These are phyloP conservation scores for Aspergillus sp. DNA, from an alignment of 2,329 filamentous ascomycete species.

Conservation along the genomic window DNA sequence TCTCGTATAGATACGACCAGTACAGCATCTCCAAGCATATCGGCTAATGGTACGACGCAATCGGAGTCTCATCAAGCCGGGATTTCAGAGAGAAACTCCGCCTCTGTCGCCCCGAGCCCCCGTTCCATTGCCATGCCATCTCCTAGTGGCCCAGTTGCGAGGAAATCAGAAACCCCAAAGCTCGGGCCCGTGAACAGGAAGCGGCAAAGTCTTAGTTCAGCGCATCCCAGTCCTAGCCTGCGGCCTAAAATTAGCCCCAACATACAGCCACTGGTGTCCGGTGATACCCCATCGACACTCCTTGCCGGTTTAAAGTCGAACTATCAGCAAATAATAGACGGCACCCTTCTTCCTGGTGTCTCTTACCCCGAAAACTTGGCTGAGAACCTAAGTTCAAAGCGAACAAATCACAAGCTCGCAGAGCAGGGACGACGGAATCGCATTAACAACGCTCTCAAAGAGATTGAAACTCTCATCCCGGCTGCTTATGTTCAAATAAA, in stretches of 20 bases:
- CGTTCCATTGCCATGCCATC: slow-evolving; percentile 54
- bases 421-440: slow-evolving; percentile 94
- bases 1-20: slow-evolving; percentile 52
- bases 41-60: slow-evolving; percentile 63
- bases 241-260: slow-evolving; percentile 88
- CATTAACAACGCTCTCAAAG: slow-evolving; percentile 89
- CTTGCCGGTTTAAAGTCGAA: slow-evolving; percentile 87
- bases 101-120: slow-evolving; percentile 53
- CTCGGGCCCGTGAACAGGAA: slow-evolving; percentile 60
- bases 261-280: slow-evolving; percentile 80
- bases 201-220: slow-evolving; percentile 67
- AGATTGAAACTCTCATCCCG: slow-evolving; percentile 87
- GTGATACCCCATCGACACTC: slow-evolving; percentile 67
- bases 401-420: slow-evolving; percentile 95
- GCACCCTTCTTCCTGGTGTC: slow-evolving; percentile 84
- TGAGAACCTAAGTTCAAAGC: slow-evolving; percentile 91
- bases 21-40: slow-evolving; percentile 56
- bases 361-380: slow-evolving; percentile 88
- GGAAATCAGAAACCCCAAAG: slow-evolving; percentile 50
- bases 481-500: slow-evolving; percentile 46
- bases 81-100: slow-evolving; percentile 17
- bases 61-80: slow-evolving; percentile 38
- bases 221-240: slow-evolving; percentile 81
- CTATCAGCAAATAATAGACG: slow-evolving; percentile 95
- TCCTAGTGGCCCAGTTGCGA: slow-evolving; percentile 44